phyloP scores from a whole-genome alignment of 495 filamentous ascomycete genomes.

The Aspergillus nidulans region DNA sequence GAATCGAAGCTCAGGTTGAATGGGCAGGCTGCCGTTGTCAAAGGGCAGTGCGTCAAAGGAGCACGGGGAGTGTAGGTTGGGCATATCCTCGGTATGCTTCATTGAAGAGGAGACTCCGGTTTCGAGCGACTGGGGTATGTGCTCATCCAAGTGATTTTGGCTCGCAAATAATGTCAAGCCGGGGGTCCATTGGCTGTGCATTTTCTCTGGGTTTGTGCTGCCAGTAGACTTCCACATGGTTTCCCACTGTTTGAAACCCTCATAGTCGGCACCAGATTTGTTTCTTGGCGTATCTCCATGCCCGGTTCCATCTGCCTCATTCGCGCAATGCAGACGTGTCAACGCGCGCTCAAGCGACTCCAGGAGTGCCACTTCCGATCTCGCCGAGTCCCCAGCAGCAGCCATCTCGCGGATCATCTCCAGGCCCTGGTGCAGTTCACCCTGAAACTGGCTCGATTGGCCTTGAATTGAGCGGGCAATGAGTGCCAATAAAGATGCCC shows the following conservation, averaged over 20 bases:
- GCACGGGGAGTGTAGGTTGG: not conserved
- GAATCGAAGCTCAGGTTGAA: not conserved
- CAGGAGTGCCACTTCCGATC: constrained; percentile 30
- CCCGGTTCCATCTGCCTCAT: not conserved
- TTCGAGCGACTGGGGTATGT: not conserved
- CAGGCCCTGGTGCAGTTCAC: constrained; percentile 22
- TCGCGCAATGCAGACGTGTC: constrained; percentile 14
- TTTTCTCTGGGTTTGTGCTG: not conserved
- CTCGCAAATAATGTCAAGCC: not conserved
- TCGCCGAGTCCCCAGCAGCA: constrained; percentile 28
- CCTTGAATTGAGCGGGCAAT: constrained; percentile 29
- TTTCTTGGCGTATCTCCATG: not conserved
- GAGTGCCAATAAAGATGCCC: constrained; percentile 31
- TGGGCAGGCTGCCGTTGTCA: not conserved
- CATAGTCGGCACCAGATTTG: constrained; percentile 17
- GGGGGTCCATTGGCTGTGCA: not conserved
- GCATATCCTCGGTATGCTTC: not conserved
- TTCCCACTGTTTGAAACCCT: constrained; percentile 29
- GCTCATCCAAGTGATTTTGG: not conserved
- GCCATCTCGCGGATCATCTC: constrained; percentile 35
- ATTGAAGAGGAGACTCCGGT: not conserved
- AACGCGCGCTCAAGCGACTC: constrained; percentile 31
- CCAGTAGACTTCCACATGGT: constrained; percentile 4
- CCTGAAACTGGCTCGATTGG: constrained; percentile 18
- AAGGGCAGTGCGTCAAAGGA: not conserved